Conservation (phyloP, 108 stramenopile species). For the Hondaea fermentalgiana region DNA sequence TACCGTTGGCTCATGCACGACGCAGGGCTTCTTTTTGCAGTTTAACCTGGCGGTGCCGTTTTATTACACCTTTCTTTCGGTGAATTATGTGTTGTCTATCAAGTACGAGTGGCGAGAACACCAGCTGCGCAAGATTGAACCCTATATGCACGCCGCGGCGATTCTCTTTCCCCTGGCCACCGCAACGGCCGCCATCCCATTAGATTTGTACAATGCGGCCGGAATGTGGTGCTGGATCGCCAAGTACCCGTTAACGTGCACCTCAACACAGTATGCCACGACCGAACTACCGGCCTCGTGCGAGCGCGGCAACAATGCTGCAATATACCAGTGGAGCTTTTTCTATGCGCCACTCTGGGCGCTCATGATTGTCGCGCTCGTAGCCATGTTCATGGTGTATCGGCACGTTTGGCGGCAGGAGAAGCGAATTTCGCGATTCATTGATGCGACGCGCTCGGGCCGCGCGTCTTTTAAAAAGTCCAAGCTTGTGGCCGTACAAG, state of each 20-base stretch:
- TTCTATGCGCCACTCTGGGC: slow-evolving; percentile 46
- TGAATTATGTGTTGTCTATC: slow-evolving; percentile 52
- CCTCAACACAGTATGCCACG: not conserved
- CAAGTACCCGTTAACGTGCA: slow-evolving; percentile 33
- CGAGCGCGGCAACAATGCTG: slow-evolving; percentile 25
- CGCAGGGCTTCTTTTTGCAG: slow-evolving; percentile 55
- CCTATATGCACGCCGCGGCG: slow-evolving; percentile 30
- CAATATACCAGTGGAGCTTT: slow-evolving; percentile 35
- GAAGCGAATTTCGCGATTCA: not conserved
- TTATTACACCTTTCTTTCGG: slow-evolving; percentile 42
- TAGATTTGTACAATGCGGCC: slow-evolving; percentile 43
- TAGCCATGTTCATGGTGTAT: slow-evolving; percentile 20
- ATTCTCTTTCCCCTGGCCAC: slow-evolving; percentile 25
- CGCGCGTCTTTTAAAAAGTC: not conserved
- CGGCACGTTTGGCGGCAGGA: slow-evolving; percentile 19
- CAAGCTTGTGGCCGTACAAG: not conserved
- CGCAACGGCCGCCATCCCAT: slow-evolving; percentile 23
- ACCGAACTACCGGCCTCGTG: not conserved
- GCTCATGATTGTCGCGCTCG: slow-evolving; percentile 6
- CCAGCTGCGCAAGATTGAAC: slow-evolving; percentile 26
- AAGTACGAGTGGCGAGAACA: slow-evolving; percentile 28
- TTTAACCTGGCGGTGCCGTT: slow-evolving; percentile 35
- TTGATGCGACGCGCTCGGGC: not conserved
- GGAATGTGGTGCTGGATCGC: slow-evolving; percentile 57
- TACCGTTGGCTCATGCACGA: slow-evolving; percentile 18